Base-by-base conservation (phyloP, 345 rosid species). In the Acer negundo region DNA sequence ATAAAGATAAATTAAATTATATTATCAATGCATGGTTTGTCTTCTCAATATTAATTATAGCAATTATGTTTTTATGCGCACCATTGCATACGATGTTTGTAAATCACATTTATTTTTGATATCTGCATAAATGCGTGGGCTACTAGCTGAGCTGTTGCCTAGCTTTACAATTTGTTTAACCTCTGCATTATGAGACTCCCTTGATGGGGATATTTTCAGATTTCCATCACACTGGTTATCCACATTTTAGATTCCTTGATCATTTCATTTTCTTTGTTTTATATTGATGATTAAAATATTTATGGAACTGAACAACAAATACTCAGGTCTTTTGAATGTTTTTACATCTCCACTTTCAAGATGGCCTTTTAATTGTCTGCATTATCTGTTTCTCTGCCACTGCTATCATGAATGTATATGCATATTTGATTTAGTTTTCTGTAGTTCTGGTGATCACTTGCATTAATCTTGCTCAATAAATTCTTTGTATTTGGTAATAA, bases 181-280 rank as follows among this genome's bases (percentile, higher is more conserved):
- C 38, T 31, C 38, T 31, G 38, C 38, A 31, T 31, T 31, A 31
- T 31, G 38, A 31, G 38, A 31, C 38, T 31, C 19, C 16, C 4
- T 23, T 55, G 77, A 62, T 62, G 59, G 7, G 44, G 2, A 55
- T 12, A 6, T 15, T 6, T 31, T 58, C 6, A 15, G n/a, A 42
- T n/a, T 75, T 56, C 61, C 44, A 11, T 74, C 67, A 47, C 20
- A 38, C 10, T 42, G 20, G 70, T 75, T 24, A 19, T 49, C 35
- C 19, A 47, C 44, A 5, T 47, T 65, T 46, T 65, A 65, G 64
- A 19, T 51, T 28, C 35, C 35, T 31, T 38, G 47, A 28, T 12
- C 58, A 23, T 51, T 73, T 73, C 74, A 9, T 23, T 28, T 61
- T 73, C 68, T 74, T 63, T 74, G 19, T 58, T 44, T 74, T 63